Conservation (phyloP, 2,329 filamentous ascomycete genomes). For the Cercospora sp. region DNA sequence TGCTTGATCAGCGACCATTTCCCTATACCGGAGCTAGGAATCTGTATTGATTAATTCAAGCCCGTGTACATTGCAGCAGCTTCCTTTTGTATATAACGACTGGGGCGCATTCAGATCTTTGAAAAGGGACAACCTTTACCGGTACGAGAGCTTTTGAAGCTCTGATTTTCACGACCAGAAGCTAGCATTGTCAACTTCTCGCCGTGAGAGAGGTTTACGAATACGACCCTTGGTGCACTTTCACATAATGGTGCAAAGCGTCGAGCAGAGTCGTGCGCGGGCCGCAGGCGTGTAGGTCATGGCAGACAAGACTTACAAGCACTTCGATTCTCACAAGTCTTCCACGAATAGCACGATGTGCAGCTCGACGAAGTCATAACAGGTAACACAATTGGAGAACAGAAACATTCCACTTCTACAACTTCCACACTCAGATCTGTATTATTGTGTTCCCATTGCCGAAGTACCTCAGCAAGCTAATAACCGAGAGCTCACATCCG, state of each 20-base stretch:
- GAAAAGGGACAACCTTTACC: not conserved
- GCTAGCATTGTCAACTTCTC: not conserved
- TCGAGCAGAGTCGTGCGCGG: not conserved
- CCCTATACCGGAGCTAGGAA: not conserved
- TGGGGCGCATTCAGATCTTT: not conserved
- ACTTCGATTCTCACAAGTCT: not conserved
- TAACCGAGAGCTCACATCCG: constrained; percentile 3
- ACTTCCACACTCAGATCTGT: not conserved
- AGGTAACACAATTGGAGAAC: not conserved
- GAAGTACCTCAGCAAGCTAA: not conserved
- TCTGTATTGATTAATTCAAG: not conserved
- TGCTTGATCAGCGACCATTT: not conserved
- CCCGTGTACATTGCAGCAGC: not conserved
- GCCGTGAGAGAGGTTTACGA: not conserved
- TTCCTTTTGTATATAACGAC: not conserved
- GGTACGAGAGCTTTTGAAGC: not conserved
- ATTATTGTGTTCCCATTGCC: not conserved
- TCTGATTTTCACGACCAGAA: not conserved
- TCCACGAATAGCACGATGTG: not conserved
- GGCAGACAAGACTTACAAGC: not conserved
- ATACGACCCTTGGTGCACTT: not conserved
- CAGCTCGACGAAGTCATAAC: not conserved
- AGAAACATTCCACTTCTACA: not conserved
- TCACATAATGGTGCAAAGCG: not conserved
- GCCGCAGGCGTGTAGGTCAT: not conserved